Conservation (phyloP, 2,329 filamentous ascomycete genomes). For the Pseudopithomyces maydicus region DNA sequence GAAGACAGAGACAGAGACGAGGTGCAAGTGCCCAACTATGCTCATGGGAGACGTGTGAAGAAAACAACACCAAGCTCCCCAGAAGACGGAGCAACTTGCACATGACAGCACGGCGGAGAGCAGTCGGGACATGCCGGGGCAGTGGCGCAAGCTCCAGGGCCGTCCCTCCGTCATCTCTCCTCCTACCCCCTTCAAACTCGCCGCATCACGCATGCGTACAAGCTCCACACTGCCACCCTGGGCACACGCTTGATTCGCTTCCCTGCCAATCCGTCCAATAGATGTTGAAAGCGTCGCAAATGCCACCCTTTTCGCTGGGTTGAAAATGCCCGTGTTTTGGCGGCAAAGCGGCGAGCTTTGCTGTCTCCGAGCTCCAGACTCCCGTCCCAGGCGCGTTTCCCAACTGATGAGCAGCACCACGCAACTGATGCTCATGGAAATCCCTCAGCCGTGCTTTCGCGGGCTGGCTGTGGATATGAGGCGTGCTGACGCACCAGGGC, state of each 20-base stretch:
- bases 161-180: no score
- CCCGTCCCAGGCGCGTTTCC: no score
- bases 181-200: background rate
- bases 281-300: no score
- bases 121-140: background rate
- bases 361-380: no score
- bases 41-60: background rate
- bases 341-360: no score
- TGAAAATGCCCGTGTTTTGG: no score
- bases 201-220: background rate
- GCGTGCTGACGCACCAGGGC: no score
- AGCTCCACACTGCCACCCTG: background rate
- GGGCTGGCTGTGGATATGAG: no score
- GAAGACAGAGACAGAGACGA: background rate
- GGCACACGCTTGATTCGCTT: background rate
- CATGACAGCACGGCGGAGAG: background rate
- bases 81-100: background rate
- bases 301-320: no score
- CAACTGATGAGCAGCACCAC: no score
- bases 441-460: no score
- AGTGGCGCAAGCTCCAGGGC: conserved; percentile 3
- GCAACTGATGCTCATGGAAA: no score
- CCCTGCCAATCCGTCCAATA: background rate
- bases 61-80: background rate
- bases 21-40: background rate